Conservation (phyloP, 2,329 filamentous ascomycete genomes). For the Coniella lustricola region DNA sequence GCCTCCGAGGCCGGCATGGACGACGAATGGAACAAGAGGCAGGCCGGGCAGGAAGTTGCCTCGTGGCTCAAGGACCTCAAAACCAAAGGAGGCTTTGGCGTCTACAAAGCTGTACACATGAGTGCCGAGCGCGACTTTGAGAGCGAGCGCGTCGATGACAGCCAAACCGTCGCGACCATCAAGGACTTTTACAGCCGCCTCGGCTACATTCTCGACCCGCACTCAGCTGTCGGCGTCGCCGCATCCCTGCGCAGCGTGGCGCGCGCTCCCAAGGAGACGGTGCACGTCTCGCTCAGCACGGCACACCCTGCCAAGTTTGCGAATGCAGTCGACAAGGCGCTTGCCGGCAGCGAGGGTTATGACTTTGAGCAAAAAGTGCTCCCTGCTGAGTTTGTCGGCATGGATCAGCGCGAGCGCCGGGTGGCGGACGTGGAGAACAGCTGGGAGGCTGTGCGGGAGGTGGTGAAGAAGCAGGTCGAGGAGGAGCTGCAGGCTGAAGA, state of each 20-base stretch:
- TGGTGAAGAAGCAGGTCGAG: constrained; percentile 69
- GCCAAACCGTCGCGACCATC: constrained; percentile 63
- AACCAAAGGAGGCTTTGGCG: constrained; percentile 70
- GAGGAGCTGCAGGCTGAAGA: constrained; percentile 43
- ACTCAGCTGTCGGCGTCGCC: constrained; percentile 80
- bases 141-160: constrained; percentile 65
- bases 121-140: constrained; percentile 69
- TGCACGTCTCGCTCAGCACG: constrained; percentile 82
- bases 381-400: constrained; percentile 72
- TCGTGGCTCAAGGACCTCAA: constrained; percentile 78
- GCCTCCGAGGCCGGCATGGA: constrained; percentile 53
- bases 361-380: constrained; percentile 68
- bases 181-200: constrained; percentile 42
- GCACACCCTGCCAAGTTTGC: constrained; percentile 96
- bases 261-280: constrained; percentile 42
- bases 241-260: constrained; percentile 65
- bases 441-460: constrained; percentile 67
- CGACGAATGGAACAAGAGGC: constrained; percentile 58
- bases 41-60: constrained; percentile 68
- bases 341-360: constrained; percentile 65
- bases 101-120: constrained; percentile 65
- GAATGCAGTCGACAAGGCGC: constrained; percentile 71
- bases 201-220: constrained; percentile 81
- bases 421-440: constrained; percentile 63
- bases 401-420: constrained; percentile 69